Evolutionary conservation across 768 basidiomycete genomes (phyloP).

Genomic region (Panellus pusillus): DNA sequence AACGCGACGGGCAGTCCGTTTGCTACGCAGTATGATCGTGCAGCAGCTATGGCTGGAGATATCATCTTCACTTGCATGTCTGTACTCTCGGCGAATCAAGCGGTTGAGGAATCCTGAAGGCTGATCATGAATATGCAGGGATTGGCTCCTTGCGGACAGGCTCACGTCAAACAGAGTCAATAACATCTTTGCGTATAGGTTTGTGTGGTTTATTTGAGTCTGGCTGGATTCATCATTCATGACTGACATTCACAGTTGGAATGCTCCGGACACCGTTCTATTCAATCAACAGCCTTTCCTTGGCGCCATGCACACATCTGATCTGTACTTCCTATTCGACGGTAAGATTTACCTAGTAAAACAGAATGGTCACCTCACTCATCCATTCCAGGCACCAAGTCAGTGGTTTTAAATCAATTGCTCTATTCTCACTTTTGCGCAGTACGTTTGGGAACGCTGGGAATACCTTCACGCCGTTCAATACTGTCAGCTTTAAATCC

Average conservation of each 20-base stretch:
- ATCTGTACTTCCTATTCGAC: conserved; percentile 43
- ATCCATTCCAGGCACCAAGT: conserved; percentile 30
- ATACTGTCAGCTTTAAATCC: conserved; percentile 27
- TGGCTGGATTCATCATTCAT: background rate
- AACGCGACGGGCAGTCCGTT: conserved; percentile 35
- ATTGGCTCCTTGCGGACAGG: conserved; percentile 39
- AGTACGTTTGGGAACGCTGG: conserved; percentile 34
- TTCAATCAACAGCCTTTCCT: conserved; percentile 35
- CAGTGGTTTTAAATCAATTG: conserved; percentile 1
- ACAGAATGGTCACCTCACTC: background rate
- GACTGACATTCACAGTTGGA: conserved; percentile 32
- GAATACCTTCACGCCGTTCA: conserved; percentile 38
- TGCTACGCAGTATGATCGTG: conserved; percentile 40
- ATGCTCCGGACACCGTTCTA: conserved; percentile 42
- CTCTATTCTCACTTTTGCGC: background rate
- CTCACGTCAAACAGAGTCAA: conserved; percentile 28
- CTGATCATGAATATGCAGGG: conserved; percentile 27
- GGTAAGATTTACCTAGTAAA: conserved; percentile 26
- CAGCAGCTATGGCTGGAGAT: conserved; percentile 41
- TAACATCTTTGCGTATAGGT: conserved; percentile 39
- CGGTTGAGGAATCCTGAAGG: too few relatives aligned
- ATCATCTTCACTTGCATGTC: conserved; percentile 46
- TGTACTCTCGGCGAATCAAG: conserved; percentile 3
- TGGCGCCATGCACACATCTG: conserved; percentile 45
- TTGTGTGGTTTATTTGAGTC: background rate